A percentile compares a stretch with the other conserved stretches of the same genome.
phyloP scores from a whole-genome alignment of 768 basidiomycete genomes.

The Auriscalpium microsporum region DNA sequence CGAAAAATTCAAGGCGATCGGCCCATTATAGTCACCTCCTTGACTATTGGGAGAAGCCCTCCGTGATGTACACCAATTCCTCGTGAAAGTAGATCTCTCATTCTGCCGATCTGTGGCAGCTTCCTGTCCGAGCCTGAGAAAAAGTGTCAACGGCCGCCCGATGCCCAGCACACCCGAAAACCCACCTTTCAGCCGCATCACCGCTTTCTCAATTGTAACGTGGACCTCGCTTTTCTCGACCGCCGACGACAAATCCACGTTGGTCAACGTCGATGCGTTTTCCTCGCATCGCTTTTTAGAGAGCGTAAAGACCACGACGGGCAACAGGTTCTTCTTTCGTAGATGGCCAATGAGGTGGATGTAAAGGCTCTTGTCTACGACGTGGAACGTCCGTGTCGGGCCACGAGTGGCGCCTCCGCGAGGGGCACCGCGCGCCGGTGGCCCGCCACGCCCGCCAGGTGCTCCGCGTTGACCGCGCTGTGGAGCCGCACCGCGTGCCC shows the following conservation, averaged over 20 bases:
- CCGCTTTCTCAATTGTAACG: constrained; percentile 84
- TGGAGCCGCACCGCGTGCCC: constrained; percentile 63
- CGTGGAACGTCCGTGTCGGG: constrained; percentile 48
- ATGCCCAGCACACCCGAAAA: constrained; percentile 2
- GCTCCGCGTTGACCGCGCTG: constrained; percentile 39
- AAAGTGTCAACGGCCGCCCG: constrained; percentile 1
- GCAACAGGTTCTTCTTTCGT: constrained; percentile 78
- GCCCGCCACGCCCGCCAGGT: constrained; percentile 35
- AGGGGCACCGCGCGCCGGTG: constrained; percentile 29
- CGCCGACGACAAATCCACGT: constrained; percentile 79
- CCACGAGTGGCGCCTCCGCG: constrained; percentile 24
- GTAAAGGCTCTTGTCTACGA: constrained; percentile 86
- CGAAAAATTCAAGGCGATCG: background rate
- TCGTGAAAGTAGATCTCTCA: constrained; percentile 81
- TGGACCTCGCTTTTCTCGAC: constrained; percentile 97
- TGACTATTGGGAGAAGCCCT: constrained; percentile 90
- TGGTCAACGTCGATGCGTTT: constrained; percentile 83
- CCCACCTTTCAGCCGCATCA: constrained; percentile 83
- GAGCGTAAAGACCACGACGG: constrained; percentile 94
- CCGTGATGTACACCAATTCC: constrained; percentile 99
- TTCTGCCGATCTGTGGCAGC: constrained; percentile 85
- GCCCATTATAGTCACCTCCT: constrained; percentile 55
- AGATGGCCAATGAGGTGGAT: constrained; percentile 85
- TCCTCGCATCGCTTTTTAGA: constrained; percentile 98
- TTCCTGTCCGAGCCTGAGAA: constrained; percentile 77